Percentiles rank a stretch among this genome's conserved stretches.
phyloP scores from a whole-genome alignment of 495 filamentous ascomycete genomes.

The Talaromyces adpressus region DNA sequence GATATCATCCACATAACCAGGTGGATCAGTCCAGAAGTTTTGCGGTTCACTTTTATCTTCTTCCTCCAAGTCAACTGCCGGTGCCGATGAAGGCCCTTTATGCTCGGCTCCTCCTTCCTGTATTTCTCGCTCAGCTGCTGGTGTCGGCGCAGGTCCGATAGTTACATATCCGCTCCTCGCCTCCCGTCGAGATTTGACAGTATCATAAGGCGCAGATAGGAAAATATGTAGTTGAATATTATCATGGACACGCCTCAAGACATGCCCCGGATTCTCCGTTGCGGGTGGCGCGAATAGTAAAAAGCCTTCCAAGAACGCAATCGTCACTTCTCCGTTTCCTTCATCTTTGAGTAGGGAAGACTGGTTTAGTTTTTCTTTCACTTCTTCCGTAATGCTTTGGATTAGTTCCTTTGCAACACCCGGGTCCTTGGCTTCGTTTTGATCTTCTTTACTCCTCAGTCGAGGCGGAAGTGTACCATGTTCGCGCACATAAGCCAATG shows the following conservation, averaged over 20 bases:
- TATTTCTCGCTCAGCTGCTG: neutral
- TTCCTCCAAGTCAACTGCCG: conserved; percentile 24
- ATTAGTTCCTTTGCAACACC: conserved; percentile 26
- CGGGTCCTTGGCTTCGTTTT: conserved; percentile 56
- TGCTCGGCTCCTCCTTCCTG: conserved; percentile 3
- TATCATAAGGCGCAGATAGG: conserved; percentile 51
- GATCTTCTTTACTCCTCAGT: conserved; percentile 67
- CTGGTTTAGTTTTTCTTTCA: neutral
- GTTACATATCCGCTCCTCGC: conserved; percentile 80
- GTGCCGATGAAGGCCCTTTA: neutral
- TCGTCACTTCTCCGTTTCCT: conserved; percentile 13
- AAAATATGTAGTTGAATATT: conserved; percentile 71
- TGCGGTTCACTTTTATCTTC: conserved; percentile 42
- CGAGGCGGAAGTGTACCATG: conserved; percentile 60
- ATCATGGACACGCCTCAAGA: conserved; percentile 33
- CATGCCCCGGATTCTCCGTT: conserved; percentile 11
- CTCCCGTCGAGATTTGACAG: conserved; percentile 61
- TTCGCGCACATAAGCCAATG: conserved; percentile 55
- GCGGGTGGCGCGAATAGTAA: conserved; percentile 57
- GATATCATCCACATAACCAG: conserved; percentile 86
- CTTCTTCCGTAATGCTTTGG: conserved; percentile 12
- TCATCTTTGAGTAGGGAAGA: neutral
- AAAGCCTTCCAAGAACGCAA: conserved; percentile 73
- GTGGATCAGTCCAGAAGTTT: conserved; percentile 92
- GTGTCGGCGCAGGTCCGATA: conserved; percentile 40